A percentile compares a stretch with the other conserved stretches of the same genome.
phyloP scores from a whole-genome alignment of 768 basidiomycete species.

The Melanogaster broomeanus region DNA sequence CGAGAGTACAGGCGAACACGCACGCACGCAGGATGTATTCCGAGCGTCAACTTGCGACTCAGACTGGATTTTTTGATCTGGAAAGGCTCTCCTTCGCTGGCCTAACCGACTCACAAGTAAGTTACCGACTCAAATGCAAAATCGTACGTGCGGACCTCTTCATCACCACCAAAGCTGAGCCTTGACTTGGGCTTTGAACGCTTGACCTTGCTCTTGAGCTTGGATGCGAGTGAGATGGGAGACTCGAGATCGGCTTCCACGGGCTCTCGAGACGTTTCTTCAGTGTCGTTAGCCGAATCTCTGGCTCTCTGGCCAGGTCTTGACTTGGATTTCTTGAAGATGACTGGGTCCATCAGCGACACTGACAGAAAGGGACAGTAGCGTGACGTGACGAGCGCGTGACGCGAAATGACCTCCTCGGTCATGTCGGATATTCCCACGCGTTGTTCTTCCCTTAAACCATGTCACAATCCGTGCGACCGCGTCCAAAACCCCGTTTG shows the following conservation, averaged over 20 bases:
- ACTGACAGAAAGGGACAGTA: conserved; percentile 17
- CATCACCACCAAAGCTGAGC: conserved; percentile 76
- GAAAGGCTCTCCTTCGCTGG: conserved; percentile 64
- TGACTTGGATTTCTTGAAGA: conserved; percentile 46
- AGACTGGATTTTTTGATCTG: conserved; percentile 80
- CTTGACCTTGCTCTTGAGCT: conserved; percentile 72
- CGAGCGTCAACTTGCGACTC: conserved; percentile 63
- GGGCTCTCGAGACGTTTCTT: conserved; percentile 14
- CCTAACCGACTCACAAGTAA: conserved; percentile 44
- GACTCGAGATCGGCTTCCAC: conserved; percentile 45
- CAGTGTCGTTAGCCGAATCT: conserved; percentile 22
- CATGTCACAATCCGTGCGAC: conserved; percentile 35
- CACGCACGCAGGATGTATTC: conserved; percentile 53
- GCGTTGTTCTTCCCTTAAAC: conserved; percentile 13
- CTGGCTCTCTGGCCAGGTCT: conserved; percentile 43
- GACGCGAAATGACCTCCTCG: conserved; percentile 9
- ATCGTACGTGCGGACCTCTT: conserved; percentile 51
- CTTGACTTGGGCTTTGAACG: conserved; percentile 64
- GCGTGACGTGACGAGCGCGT: conserved; percentile 28
- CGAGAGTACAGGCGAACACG: conserved; percentile 6
- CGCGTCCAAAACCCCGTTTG: conserved; percentile 56
- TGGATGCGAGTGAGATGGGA: conserved; percentile 61
- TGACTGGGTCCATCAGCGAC: conserved; percentile 28
- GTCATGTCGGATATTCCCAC: conserved; percentile 26
- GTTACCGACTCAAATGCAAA: neutral